A percentile compares a stretch with the other conserved stretches of the same genome.
Evolutionary conservation across 1,284 basidiomycete species (phyloP).

Genomic region (Somion occarium): DNA sequence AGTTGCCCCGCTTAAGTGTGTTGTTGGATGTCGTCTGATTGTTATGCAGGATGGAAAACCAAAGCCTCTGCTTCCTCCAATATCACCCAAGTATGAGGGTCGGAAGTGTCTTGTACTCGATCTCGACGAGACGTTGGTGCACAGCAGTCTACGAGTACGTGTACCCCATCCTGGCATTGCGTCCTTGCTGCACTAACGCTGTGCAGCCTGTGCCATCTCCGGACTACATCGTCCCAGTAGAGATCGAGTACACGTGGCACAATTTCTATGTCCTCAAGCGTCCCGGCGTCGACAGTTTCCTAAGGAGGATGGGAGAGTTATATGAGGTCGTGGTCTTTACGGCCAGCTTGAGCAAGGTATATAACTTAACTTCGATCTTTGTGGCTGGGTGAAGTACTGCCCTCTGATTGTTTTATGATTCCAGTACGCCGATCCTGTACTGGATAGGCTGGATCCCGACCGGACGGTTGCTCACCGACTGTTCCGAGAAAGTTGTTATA

Average conservation of each 20-base stretch:
- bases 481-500: conserved; percentile 98
- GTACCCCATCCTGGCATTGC: not conserved
- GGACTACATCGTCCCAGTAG: conserved; percentile 97
- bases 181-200: conserved; percentile 1
- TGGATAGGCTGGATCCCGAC: conserved; percentile 94
- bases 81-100: conserved; percentile 70
- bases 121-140: conserved; percentile 93
- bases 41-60: conserved; percentile 73
- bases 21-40: not conserved
- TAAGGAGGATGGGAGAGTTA: conserved; percentile 95
- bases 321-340: conserved; percentile 99
- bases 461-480: conserved; percentile 92
- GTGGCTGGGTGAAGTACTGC: not conserved
- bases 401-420: not conserved
- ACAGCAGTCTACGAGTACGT: conserved; percentile 86
- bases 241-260: conserved; percentile 96
- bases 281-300: conserved; percentile 94
- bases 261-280: conserved; percentile 99
- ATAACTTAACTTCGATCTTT: conserved; percentile 15
- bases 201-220: conserved; percentile 87
- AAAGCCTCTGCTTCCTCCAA: conserved; percentile 81
- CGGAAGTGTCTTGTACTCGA: conserved; percentile 94
- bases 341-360: conserved; percentile 90
- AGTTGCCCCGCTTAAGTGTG: conserved; percentile 22
- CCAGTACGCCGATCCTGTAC: conserved; percentile 95